phyloP scores from a whole-genome alignment of 768 basidiomycete species.

The Kwoniella pini region DNA sequence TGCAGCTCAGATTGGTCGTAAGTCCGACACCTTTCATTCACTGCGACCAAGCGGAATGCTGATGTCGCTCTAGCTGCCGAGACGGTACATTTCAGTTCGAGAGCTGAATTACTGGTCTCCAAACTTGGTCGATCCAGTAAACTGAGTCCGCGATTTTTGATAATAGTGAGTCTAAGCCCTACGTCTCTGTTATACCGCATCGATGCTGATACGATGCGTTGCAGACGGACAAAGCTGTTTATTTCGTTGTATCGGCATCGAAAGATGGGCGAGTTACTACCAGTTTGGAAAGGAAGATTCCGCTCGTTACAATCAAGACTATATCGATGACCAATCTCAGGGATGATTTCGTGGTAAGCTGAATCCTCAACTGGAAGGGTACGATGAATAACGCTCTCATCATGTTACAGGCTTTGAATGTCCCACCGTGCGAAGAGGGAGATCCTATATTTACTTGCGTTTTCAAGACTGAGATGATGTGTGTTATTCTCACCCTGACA shows the following conservation, averaged over 20 bases:
- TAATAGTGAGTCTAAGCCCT: constrained; percentile 67
- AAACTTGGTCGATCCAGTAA: constrained; percentile 85
- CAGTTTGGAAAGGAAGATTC: constrained; percentile 80
- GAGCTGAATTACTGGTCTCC: constrained; percentile 77
- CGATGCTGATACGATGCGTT: constrained; percentile 4
- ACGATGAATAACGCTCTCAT: constrained; percentile 14
- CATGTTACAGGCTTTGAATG: constrained; percentile 68
- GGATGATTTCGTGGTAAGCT: constrained; percentile 89
- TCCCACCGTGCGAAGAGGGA: constrained; percentile 80
- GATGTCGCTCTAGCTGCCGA: constrained; percentile 60
- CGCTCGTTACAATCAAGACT: constrained; percentile 79
- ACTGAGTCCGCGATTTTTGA: constrained; percentile 82
- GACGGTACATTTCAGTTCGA: constrained; percentile 77
- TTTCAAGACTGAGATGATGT: constrained; percentile 93
- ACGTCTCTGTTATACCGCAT: background rate
- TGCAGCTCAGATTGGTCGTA: constrained; percentile 74
- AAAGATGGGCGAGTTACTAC: constrained; percentile 66
- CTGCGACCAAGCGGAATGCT: too few relatives aligned
- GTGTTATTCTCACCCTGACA: constrained; percentile 77
- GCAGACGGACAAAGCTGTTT: constrained; percentile 81
- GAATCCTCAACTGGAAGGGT: background rate
- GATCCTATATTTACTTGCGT: constrained; percentile 87
- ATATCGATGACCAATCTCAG: constrained; percentile 83
- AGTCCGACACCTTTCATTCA: too few relatives aligned
- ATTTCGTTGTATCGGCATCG: constrained; percentile 67